Conservation (phyloP, 2,329 filamentous ascomycete species). For the Dichotomopilus funicola region DNA sequence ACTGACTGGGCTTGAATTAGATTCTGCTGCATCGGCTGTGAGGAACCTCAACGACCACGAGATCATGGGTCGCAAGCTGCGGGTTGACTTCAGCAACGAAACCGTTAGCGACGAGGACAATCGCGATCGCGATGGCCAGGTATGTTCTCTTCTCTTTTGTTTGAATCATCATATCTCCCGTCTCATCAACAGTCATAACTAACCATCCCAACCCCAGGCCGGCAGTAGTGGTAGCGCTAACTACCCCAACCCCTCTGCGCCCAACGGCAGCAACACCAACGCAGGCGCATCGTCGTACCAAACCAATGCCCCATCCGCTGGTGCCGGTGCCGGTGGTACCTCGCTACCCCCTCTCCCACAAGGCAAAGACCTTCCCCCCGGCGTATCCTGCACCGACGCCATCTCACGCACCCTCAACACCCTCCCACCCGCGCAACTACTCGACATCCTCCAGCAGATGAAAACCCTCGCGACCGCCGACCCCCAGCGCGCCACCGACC, state of each 20-base stretch:
- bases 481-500: constrained; percentile 74
- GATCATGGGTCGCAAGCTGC: constrained; percentile 87
- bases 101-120: constrained; percentile 66
- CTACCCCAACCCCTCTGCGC: constrained; percentile 10
- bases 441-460: constrained; percentile 92
- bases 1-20: constrained; percentile 29
- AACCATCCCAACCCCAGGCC: constrained; percentile 2
- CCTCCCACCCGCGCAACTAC: constrained; percentile 78
- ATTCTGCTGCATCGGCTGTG: constrained; percentile 84
- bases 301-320: constrained; percentile 19
- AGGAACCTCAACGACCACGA: constrained; percentile 94
- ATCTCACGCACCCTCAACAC: constrained; percentile 88
- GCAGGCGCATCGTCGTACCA: neutral
- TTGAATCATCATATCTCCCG: neutral
- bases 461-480: constrained; percentile 80
- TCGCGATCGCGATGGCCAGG: constrained; percentile 26
- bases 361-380: constrained; percentile 75
- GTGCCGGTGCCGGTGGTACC: constrained; percentile 22
- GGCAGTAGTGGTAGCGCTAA: constrained; percentile 1
- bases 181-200: neutral
- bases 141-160: constrained; percentile 9
- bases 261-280: constrained; percentile 22
- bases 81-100: constrained; percentile 95
- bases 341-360: constrained; percentile 73
- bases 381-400: constrained; percentile 78